Evolutionary conservation across 1,284 basidiomycete species (phyloP), one percentile per base, ranked within the genome.

Genomic region (Apiotrichum mycotoxinovorans): DNA sequence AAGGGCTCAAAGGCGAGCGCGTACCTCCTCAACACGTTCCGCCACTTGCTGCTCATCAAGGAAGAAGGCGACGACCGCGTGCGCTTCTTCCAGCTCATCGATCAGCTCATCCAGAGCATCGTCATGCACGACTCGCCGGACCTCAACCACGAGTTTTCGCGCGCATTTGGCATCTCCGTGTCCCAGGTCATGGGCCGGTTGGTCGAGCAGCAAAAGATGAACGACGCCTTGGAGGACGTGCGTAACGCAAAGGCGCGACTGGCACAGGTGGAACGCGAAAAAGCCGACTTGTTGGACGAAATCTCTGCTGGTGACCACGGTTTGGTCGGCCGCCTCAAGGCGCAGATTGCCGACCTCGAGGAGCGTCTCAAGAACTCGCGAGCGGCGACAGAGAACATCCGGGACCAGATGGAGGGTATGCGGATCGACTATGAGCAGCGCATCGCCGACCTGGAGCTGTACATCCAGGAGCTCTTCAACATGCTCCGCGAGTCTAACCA

Each of bases 51-150:
- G 37, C 83, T 98, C 60, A 91, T 98, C 64, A 84, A 87, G 59
- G 88, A 90, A 64, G 91, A 97, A 58, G 90, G 88, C 3, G 86
- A 88, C 34, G 83, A 87, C 34, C 83, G 90, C 71, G 84, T 84
- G 34, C 88, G 93, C 66, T 91, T 94, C 76, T 97, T 90, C 76
- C 91, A 93, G 76, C 83, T 99, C 48, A 84, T 99, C 67, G 92
- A 98, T 73, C 87, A 89, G n/a, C 81, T 98, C 49, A 85, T 98
- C 47, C 87, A 91, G 34, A 89, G 94, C 66, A 86, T 98, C 45
- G 93, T 98, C 25, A 84, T 97, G 79, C 92, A 96, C 76, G 78
- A 80, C 51, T 90, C 92, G 75, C 83, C 92, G 50, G 79, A 81
- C 35, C 74, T 81, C 41, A 79, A 80, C 50, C 84, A 83, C 30